Evolutionary conservation across 768 basidiomycete species (phyloP), one percentile per base, ranked within the genome.

Genomic region (Leccinellum albellum): DNA sequence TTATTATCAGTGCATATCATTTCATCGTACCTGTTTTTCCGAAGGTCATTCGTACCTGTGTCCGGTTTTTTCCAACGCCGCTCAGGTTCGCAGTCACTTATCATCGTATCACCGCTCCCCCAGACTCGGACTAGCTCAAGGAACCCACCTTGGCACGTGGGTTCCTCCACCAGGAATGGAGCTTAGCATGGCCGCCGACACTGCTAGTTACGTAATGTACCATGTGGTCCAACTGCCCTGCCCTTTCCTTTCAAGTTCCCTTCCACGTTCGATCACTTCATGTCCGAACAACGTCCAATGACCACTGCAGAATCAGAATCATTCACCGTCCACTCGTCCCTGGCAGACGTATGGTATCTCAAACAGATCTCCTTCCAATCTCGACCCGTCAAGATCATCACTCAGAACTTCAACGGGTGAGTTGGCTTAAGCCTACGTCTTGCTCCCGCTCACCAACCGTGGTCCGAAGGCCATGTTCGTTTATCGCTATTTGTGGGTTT

Each of bases 401-500:
- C 88, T 0, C 89, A 92, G 72, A 91, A 91, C 64, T 89, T 83
- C 64, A 91, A 91, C 64, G 89, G 90, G 90, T 89, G 55, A 57
- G 85, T 77, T 10, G 3, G 3, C 26, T 13, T 21, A 35, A 13
- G 10, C 6, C 26, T 21, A 20, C 23, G 3, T 21, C 12, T 3
- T 17, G n/a, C 4, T 15, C n/a, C 29, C 3, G 26, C 20, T 42
- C 12, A 50, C 17, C 3, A 14, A 26, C 40, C 17, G 7, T n/a
- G n/a, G 8, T 33, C 7, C 67, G 92, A 68, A 94, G 93, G 9
- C 92, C 93, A 9, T 95, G 93, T 67, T 93, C 91, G 0, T 89
- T 95, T 61, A 91, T 95, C 64, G 93, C 92, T 26, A 89, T 94
- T 57, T 94, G 91, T 90, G 66, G 63, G 48, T 66, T 9, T 9